A percentile compares a stretch with the other conserved stretches of the same genome.
These are phyloP conservation scores for Claviceps citrina DNA, from an alignment of 2,329 filamentous ascomycete species.

Conservation along the genomic window DNA sequence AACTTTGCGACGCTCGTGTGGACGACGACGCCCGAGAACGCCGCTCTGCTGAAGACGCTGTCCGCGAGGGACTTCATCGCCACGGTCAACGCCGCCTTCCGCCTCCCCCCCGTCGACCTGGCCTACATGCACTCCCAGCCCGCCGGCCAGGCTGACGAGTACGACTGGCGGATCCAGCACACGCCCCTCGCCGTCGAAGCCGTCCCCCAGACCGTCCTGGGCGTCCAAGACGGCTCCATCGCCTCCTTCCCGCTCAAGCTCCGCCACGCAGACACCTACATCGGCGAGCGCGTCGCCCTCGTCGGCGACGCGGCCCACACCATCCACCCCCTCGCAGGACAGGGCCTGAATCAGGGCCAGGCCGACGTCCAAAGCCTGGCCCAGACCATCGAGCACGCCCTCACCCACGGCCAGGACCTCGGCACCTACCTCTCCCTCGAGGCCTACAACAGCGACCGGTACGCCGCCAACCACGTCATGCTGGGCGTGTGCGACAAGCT, in stretches of 20 bases:
- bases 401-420: slow-evolving; percentile 74
- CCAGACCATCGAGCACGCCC: slow-evolving; percentile 57
- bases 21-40: slow-evolving; percentile 76
- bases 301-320: slow-evolving; percentile 93
- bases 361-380: slow-evolving; percentile 73
- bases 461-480: slow-evolving; percentile 65
- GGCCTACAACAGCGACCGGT: slow-evolving; percentile 65
- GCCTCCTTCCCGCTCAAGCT: slow-evolving; percentile 85
- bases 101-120: slow-evolving; percentile 63
- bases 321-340: slow-evolving; percentile 83
- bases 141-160: slow-evolving; percentile 52
- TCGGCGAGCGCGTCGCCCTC: slow-evolving; percentile 75
- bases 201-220: slow-evolving; percentile 50
- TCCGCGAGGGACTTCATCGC: slow-evolving; percentile 58
- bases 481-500: slow-evolving; percentile 76
- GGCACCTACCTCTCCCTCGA: slow-evolving; percentile 67
- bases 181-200: slow-evolving; percentile 38
- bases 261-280: slow-evolving; percentile 88
- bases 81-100: slow-evolving; percentile 88
- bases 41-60: slow-evolving; percentile 63
- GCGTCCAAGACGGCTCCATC: slow-evolving; percentile 62
- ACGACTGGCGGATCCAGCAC: slow-evolving; percentile 68
- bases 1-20: slow-evolving; percentile 78
- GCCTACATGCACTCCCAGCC: slow-evolving; percentile 59
- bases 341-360: slow-evolving; percentile 87